Evolutionary conservation across 2,329 filamentous ascomycete genomes (phyloP), one percentile per base, ranked within the genome.

Genomic region (Myriosclerotinia curreyana): DNA sequence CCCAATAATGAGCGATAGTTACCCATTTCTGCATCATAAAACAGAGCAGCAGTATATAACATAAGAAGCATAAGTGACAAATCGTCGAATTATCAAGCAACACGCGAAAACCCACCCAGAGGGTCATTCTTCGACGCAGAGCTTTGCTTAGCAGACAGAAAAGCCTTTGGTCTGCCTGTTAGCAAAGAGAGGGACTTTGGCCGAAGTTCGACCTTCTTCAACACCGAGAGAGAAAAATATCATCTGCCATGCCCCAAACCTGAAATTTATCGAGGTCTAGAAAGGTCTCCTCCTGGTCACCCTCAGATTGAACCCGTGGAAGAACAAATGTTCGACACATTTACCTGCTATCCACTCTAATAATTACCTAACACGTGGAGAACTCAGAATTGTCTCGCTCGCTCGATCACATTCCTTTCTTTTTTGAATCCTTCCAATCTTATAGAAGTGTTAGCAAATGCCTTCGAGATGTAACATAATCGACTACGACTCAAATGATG

Each of bases 401-500:
- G n/a, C 12, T 38, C 1, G 12, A 20, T 54, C 17, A 50, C 42
- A 36, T 12, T 22, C 22, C 34, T 38, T 20, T 14, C 20, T n/a
- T 5, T 7, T 56, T 46, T 5, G 12, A 46, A 17, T 34, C 25
- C 40, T 58, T 34, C 20, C 12, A 40, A 55, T 49, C 12, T 22
- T 46, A n/a, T 20, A 17, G 7, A 15, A 46, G 28, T 8, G 40
- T 14, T n/a, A 31, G 11, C 15, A 14, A 53, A 64, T 64, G 62
- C 40, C 49, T 34, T 52, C 38, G n/a, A 51, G 40, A 51, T 60
- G 38, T 48, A 63, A 59, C 34, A 34, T 59, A 36, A 44, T 48
- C 20, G 40, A 60, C 38, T 60, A 49, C 22, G 55, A 64, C n/a
- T 53, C 55, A 14, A 48, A 64, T 22, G 54, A 64, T 44, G 48